phyloP scores from a whole-genome alignment of 108 stramenopile genomes.

The Bacterosira constricta region DNA sequence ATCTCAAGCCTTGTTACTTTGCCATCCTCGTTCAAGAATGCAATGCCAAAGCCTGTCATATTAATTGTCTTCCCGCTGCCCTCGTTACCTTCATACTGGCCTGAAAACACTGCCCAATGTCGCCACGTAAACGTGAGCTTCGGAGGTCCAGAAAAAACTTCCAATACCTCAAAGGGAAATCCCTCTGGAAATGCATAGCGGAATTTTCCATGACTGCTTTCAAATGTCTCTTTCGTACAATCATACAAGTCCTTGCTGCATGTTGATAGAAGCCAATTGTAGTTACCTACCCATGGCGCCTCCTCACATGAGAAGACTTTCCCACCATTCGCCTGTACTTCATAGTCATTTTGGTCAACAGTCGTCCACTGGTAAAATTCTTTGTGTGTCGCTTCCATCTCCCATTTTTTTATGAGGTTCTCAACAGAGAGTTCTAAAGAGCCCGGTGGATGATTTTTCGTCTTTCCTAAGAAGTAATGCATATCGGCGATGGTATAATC shows the following conservation, averaged over 20 bases:
- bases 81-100: slow-evolving; percentile 43
- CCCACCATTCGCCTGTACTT: slow-evolving; percentile 51
- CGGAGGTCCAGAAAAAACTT: slow-evolving; percentile 55
- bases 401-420: slow-evolving; percentile 59
- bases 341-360: slow-evolving; percentile 44
- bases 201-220: slow-evolving; percentile 52
- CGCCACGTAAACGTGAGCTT: slow-evolving; percentile 60
- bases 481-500: slow-evolving; percentile 51
- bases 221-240: slow-evolving; percentile 37
- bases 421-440: slow-evolving; percentile 41
- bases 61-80: slow-evolving; percentile 57
- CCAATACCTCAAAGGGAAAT: slow-evolving; percentile 62
- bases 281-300: slow-evolving; percentile 53
- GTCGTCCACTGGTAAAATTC: slow-evolving; percentile 36
- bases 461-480: slow-evolving; percentile 36
- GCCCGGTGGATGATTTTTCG: slow-evolving; percentile 36
- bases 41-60: slow-evolving; percentile 61
- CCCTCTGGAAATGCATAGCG: slow-evolving; percentile 54
- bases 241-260: slow-evolving; percentile 47
- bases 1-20: slow-evolving; percentile 45
- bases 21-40: slow-evolving; percentile 42
- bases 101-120: slow-evolving; percentile 59
- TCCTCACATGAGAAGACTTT: slow-evolving; percentile 45
- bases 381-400: slow-evolving; percentile 60
- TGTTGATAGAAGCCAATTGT: slow-evolving; percentile 51